Percentiles rank a stretch among this genome's conserved stretches.
Conservation (phyloP, 495 filamentous ascomycete genomes). For the Penicillium goetzii region DNA sequence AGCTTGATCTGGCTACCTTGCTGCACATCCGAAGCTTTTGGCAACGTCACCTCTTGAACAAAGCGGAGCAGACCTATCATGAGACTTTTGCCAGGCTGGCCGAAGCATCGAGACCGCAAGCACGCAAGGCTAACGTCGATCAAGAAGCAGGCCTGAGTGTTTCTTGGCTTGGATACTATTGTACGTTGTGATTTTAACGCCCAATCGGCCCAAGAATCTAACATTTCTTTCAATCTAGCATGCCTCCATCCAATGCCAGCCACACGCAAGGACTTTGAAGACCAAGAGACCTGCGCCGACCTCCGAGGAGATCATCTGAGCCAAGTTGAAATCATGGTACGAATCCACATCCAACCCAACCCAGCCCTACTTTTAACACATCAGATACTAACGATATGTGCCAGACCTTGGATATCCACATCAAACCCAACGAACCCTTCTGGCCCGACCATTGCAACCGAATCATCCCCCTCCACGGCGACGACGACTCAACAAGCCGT, state of each 20-base stretch:
- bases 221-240: slow-evolving; percentile 24
- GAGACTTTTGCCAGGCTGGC: slow-evolving; percentile 28
- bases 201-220: background rate
- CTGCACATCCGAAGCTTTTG: slow-evolving; percentile 46
- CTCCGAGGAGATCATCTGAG: slow-evolving; percentile 24
- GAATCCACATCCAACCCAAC: background rate
- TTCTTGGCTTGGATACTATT: slow-evolving; percentile 45
- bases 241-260: slow-evolving; percentile 39
- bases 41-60: slow-evolving; percentile 41
- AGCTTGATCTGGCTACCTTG: slow-evolving; percentile 24
- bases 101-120: slow-evolving; percentile 23
- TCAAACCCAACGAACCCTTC: slow-evolving; percentile 15
- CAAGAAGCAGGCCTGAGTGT: slow-evolving; percentile 13
- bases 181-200: slow-evolving; percentile 25
- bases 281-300: slow-evolving; percentile 39
- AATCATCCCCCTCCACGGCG: slow-evolving; percentile 19
- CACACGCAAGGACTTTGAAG: slow-evolving; percentile 10
- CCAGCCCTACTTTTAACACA: background rate
- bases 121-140: slow-evolving; percentile 12
- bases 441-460: slow-evolving; percentile 34
- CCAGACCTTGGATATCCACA: slow-evolving; percentile 32
- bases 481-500: slow-evolving; percentile 8
- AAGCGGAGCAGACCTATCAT: slow-evolving; percentile 30
- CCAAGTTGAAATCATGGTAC: slow-evolving; percentile 32
- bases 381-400: slow-evolving; percentile 4